Conservation (phyloP, 129 eudicot genomes). For the Pulicaria dysenterica region DNA sequence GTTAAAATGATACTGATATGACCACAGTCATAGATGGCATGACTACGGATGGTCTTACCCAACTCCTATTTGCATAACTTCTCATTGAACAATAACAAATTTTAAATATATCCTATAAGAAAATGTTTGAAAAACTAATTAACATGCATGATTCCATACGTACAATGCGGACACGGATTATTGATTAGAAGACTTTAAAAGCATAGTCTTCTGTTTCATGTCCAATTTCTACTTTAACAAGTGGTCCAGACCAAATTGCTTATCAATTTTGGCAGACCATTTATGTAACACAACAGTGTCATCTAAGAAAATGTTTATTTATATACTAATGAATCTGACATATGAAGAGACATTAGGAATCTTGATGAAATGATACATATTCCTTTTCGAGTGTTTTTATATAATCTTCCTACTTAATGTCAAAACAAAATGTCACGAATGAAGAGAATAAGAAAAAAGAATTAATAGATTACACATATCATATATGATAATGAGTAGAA, state of each 20-base stretch:
- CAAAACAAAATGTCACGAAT: no score
- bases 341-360: conserved; percentile 25
- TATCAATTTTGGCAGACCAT: not conserved
- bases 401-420: not conserved
- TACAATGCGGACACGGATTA: not conserved
- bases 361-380: not conserved
- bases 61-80: no score
- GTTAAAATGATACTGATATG: no score
- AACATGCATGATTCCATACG: no score
- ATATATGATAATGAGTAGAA: no score
- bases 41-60: no score
- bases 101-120: not conserved
- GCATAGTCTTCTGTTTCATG: not conserved
- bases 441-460: no score
- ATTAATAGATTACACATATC: no score
- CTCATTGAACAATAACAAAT: no score
- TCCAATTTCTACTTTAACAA: not conserved
- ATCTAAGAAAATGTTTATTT: conserved; percentile 2
- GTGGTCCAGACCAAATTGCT: conserved; percentile 29
- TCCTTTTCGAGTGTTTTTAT: not conserved
- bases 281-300: conserved; percentile 6
- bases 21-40: no score
- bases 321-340: conserved; percentile 18
- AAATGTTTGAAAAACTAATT: not conserved
- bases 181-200: not conserved